These are phyloP conservation scores for Kazachstania psychrophila DNA, from an alignment of 805 yeast genomes.

Conservation along the genomic window DNA sequence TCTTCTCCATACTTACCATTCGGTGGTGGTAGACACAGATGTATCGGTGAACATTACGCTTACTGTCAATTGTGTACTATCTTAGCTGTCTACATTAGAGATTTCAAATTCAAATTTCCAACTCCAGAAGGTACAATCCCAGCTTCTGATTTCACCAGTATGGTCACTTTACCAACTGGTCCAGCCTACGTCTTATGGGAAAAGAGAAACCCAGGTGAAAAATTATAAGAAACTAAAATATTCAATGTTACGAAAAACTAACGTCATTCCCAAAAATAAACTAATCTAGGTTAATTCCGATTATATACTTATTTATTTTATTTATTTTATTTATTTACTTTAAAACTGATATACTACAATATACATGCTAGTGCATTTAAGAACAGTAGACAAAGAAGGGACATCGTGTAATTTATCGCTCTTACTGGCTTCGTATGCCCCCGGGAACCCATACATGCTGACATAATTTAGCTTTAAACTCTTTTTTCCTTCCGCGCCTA, in stretches of 20 bases:
- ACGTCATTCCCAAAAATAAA: not conserved
- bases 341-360: too few species aligned
- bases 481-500: too few species aligned
- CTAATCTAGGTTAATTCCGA: too few species aligned
- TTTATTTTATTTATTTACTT: too few species aligned
- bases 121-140: constrained; percentile 46
- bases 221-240: not conserved
- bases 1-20: constrained; percentile 93
- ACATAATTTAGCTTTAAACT: too few species aligned
- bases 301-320: too few species aligned
- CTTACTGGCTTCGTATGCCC: too few species aligned
- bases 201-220: constrained; percentile 38
- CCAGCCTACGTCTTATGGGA: constrained; percentile 71
- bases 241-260: too few species aligned
- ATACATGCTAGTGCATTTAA: too few species aligned
- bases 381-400: too few species aligned
- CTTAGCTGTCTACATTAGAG: constrained; percentile 63
- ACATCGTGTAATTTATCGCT: too few species aligned
- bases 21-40: constrained; percentile 99
- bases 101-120: constrained; percentile 66
- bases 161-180: constrained; percentile 83
- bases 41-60: constrained; percentile 98
- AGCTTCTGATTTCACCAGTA: constrained; percentile 67
- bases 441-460: not conserved
- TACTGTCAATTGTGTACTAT: constrained; percentile 85